Evolutionary conservation across 2,329 filamentous ascomycete species (phyloP), one percentile per base, ranked within the genome.

Genomic region (Diaporthe sp.): DNA sequence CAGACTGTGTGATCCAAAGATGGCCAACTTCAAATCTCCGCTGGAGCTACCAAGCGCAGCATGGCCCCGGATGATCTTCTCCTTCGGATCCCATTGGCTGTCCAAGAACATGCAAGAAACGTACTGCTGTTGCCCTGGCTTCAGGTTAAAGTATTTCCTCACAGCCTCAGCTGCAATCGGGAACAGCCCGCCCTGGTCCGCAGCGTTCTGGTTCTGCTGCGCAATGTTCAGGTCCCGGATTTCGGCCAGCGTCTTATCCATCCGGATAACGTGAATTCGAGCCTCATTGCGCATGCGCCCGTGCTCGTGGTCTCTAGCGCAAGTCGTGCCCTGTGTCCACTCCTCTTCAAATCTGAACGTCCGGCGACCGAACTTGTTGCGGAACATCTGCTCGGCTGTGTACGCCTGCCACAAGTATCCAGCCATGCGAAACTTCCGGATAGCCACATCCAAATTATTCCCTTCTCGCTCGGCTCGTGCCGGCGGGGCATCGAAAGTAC

Each of bases 391-490:
- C 82, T 99, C 97, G 9, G 95, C 95, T 0, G 96, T 98, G 80
- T 97, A 98, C 10, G 96, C 95, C 82, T 99, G 97, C 96, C 97
- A 98, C 19, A 98, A 87, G 82, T 98, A 98, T 33, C 95, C 96
- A 25, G 95, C 93, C 94, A 97, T 98, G 77, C 96, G 91, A 82
- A 97, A 98, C 82, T 99, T 99, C 80, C 91, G 91, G 69, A 97
- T 89, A 0, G 97, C 97, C 10, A 91, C 91, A 15, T 96, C 92
- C 47, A 98, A 82, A 1, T 89, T 90, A 82, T 98, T 97, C 25
- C 95, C 96, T 86, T 97, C 96, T 78, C 89, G 92, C 82, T 94
- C 91, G 72, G 90, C 86, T 66, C 94, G 90, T 72, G 95, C 91
- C 0, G 95, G 95, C 22, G 92, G 89, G 5, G 95, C 92, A 84